phyloP scores from a whole-genome alignment of 2,329 filamentous ascomycete species.

The Exserohilum rostratum region DNA sequence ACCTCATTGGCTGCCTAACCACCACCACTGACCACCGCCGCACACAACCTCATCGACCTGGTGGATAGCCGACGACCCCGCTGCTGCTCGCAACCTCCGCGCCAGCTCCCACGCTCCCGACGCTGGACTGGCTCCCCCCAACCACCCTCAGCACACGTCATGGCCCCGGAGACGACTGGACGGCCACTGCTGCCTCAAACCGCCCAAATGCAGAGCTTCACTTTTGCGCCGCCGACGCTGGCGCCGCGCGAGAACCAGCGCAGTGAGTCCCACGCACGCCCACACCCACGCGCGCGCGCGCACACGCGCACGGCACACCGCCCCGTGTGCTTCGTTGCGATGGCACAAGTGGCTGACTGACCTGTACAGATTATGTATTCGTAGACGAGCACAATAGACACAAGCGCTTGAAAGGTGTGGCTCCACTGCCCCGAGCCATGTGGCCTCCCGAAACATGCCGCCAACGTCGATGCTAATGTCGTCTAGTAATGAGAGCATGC shows the following conservation, averaged over 20 bases:
- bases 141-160: constrained; percentile 38
- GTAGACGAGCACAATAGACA: constrained; percentile 98
- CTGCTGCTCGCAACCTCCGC: constrained; percentile 35
- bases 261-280: constrained; percentile 63
- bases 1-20: constrained; percentile 35
- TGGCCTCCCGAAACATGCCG: too few relatives aligned
- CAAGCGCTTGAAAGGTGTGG: constrained; percentile 88
- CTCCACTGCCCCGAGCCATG: not conserved
- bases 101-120: constrained; percentile 19
- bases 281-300: constrained; percentile 6
- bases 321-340: too few relatives aligned
- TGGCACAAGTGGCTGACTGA: not conserved
- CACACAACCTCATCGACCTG: constrained; percentile 33
- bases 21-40: not conserved
- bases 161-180: constrained; percentile 68
- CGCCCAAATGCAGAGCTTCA: constrained; percentile 74
- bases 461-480: constrained; percentile 27
- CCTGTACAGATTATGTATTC: constrained; percentile 88
- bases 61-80: constrained; percentile 42
- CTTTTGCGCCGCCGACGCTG: constrained; percentile 71
- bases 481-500: constrained; percentile 90
- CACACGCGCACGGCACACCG: too few relatives aligned
- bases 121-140: constrained; percentile 6
- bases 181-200: constrained; percentile 70
- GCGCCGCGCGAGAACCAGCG: constrained; percentile 79